Evolutionary conservation across 2,329 filamentous ascomycete genomes (phyloP), one percentile per base, ranked within the genome.

Genomic region (Hortaea werneckii): DNA sequence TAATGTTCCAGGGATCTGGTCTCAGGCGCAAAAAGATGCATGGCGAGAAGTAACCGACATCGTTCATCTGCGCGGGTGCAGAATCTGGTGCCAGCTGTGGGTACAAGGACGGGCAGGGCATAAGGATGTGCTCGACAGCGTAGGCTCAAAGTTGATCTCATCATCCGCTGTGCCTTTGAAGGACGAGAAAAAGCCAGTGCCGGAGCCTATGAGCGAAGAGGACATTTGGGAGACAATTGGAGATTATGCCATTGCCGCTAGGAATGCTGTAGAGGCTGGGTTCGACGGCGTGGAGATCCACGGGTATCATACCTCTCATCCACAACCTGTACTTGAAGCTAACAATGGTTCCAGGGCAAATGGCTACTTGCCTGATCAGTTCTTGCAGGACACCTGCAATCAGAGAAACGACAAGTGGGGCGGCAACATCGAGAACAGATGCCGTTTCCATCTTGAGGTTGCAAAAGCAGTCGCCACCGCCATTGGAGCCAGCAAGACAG

Each of bases 371-470:
- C 65, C 71, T 0, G 74, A 77, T 50, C 73, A 77, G 49, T 77
- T 77, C 54, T 56, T 71, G 4, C 71, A 72, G 49, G 69, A 70
- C 37, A 71, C 67, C 30, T 62, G 68, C 50, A 78, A 77, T 57
- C 65, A 64, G 50, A 63, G 74, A 26, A 72, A 66, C 1, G 73
- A 78, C 52, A 58, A 62, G 8, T 77, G 73, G 50, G 74, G 75
- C 7, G 75, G 74, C 5, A 69, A 64, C 3, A 62, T 74, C 1
- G 67, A 74, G 55, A 74, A 74, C 47, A 65, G 73, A n/a, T 74
- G 70, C 49, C 69, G 67, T 4, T 82, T 83, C 53, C 70, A 69
- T 1, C 58, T 80, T 2, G 75, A 79, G 52, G 64, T 80, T n/a
- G 74, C 75, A 56, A 62, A 67, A 30, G 56, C 66, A 44, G 46